Percentiles rank a stretch among this genome's conserved stretches.
phyloP scores from a whole-genome alignment of 2,329 filamentous ascomycete genomes.

The Pseudocercospora eumusae region DNA sequence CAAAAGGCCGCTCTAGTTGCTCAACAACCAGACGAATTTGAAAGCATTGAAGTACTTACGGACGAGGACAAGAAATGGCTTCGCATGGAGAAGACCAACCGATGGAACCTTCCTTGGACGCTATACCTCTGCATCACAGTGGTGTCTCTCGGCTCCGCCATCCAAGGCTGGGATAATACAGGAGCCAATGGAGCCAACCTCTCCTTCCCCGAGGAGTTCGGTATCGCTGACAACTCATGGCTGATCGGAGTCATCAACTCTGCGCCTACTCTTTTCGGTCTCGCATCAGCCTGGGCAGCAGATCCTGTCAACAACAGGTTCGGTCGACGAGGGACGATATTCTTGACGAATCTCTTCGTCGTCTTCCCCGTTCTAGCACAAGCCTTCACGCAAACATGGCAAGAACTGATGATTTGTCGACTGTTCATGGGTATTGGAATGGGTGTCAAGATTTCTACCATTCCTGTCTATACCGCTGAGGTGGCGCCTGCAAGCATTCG shows the following conservation, averaged over 20 bases:
- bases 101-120: conserved; percentile 53
- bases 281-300: conserved; percentile 53
- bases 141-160: conserved; percentile 16
- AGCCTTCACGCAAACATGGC: conserved; percentile 68
- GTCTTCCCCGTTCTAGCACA: conserved; percentile 64
- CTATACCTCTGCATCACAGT: conserved; percentile 50
- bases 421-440: conserved; percentile 66
- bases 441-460: conserved; percentile 46
- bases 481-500: conserved; percentile 53
- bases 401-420: conserved; percentile 67
- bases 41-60: conserved; percentile 51
- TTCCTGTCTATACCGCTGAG: conserved; percentile 45
- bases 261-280: conserved; percentile 50
- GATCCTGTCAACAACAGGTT: conserved; percentile 42
- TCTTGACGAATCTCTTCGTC: conserved; percentile 49
- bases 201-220: conserved; percentile 32
- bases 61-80: conserved; percentile 49
- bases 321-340: conserved; percentile 42
- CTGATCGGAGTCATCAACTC: conserved; percentile 51
- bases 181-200: conserved; percentile 39
- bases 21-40: conserved; percentile 53
- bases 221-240: conserved; percentile 31
- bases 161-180: conserved; percentile 39
- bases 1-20: conserved; percentile 56
- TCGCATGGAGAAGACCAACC: conserved; percentile 50